Conservation (phyloP, 306 rosid species). For the Arachis stenosperma region DNA sequence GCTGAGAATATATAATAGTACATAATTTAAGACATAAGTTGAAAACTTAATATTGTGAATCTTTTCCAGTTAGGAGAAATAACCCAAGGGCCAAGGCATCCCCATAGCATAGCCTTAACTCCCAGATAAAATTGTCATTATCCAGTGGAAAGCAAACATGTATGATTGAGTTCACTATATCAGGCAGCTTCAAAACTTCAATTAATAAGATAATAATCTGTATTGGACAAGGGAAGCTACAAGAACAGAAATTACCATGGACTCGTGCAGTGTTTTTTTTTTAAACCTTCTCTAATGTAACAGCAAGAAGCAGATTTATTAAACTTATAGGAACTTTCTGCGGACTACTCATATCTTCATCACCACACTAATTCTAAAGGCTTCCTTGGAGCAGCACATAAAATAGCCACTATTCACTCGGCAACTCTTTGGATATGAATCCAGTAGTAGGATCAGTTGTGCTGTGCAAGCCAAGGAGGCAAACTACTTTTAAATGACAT, state of each 20-base stretch:
- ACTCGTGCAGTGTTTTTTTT: background rate
- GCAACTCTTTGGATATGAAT: background rate
- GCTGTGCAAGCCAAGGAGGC: conserved; percentile 5
- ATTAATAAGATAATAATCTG: conserved; percentile 18
- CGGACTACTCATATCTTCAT: background rate
- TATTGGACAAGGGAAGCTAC: background rate
- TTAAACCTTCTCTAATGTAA: background rate
- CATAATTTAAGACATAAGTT: conserved; percentile 26
- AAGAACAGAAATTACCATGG: background rate
- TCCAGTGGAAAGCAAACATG: background rate
- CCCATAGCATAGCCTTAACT: background rate
- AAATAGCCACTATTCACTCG: conserved; percentile 15
- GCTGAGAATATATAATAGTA: conserved; percentile 20
- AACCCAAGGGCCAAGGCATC: background rate
- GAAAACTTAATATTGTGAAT: conserved; percentile 6
- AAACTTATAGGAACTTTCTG: background rate
- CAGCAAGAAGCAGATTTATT: too few species aligned
- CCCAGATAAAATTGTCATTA: background rate
- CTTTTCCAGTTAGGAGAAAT: conserved; percentile 9
- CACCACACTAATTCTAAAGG: background rate
- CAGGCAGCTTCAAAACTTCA: conserved; percentile 12
- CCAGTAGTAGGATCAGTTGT: conserved; percentile 4
- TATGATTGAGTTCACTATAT: conserved; percentile 4
- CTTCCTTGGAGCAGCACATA: conserved; percentile 14
- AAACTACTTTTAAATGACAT: conserved; percentile 9